Base-by-base conservation (phyloP, 1,139 yeast species). In the Trichomonascaceae sp. region DNA sequence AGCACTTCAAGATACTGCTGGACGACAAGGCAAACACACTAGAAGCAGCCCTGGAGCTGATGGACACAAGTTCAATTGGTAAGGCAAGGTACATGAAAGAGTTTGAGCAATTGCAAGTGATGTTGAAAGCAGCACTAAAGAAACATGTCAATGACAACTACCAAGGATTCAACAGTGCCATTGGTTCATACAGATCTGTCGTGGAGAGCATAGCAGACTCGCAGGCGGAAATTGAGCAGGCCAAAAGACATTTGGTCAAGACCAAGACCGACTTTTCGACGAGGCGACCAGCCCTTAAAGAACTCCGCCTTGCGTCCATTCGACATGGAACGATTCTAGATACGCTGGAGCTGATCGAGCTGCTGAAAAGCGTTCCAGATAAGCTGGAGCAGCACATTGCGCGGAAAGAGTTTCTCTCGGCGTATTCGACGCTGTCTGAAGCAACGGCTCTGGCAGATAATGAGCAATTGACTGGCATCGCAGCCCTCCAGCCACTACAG, bases 21-120 rank as follows among this genome's bases (percentile, higher is more conserved):
- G 53, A 57, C 22, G 61, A 63, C 40, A 52, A 64, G 39, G 65
- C 92, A 34, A 84, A 82, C 52, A 93, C 95, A 1, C 64, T 87
- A 29, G 95, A 84, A 47, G 64, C 78, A 37, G 94, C 95, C 0
- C 64, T 87, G 30, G 73, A 89, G 0, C 62, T 87, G 39, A 62
- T 84, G 45, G 96, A 87, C 54, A 77, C 75, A 45, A 75, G 93
- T 2, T 80, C 94, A 1, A 93, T 85, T 22, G 97, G 97, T 0
- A 59, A 80, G 48, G 93, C 93, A 1, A 77, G 77, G 48, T 71
- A 76, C 42, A 65, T 67, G 37, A 61, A 61, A 13, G 62, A 70
- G 40, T 74, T 87, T 11, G 72, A 74, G 20, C 52, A 56, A 18
- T 71, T 76, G 9, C 64, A 85, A 35, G 67, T 74, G 35, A 65